phyloP scores from a whole-genome alignment of 1,284 basidiomycete species.

The Ustilago trichophora region DNA sequence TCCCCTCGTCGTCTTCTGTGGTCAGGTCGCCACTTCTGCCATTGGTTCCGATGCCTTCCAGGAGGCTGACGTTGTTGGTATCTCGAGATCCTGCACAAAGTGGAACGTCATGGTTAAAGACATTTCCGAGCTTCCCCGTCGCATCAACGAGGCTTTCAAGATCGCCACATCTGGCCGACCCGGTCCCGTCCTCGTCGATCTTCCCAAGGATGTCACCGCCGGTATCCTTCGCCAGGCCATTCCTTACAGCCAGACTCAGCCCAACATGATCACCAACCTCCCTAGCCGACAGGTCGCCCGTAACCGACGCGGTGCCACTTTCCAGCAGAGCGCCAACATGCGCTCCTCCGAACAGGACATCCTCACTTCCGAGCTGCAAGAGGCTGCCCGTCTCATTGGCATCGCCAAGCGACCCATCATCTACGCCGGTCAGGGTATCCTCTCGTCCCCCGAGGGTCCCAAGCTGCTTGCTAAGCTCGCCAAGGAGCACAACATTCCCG shows the following conservation, averaged over 20 bases:
- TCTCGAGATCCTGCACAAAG: constrained; percentile 95
- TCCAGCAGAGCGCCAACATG: constrained; percentile 25
- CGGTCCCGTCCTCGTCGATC: constrained; percentile 94
- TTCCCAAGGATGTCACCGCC: constrained; percentile 97
- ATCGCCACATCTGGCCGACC: constrained; percentile 96
- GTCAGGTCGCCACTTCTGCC: constrained; percentile 96
- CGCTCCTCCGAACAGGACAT: constrained; percentile 37
- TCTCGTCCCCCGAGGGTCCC: constrained; percentile 84
- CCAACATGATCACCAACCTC: constrained; percentile 71
- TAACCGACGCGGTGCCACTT: constrained; percentile 38
- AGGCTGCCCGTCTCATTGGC: constrained; percentile 90
- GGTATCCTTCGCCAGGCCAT: constrained; percentile 85
- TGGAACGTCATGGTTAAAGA: constrained; percentile 99
- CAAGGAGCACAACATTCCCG: constrained; percentile 89
- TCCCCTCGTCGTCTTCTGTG: constrained; percentile 92
- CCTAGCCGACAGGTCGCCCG: constrained; percentile 62
- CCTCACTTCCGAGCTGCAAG: constrained; percentile 74
- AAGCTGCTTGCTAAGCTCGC: constrained; percentile 82
- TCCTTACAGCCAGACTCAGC: constrained; percentile 86
- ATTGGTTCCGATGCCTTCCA: constrained; percentile 99
- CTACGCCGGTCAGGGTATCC: constrained; percentile 91
- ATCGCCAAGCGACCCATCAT: constrained; percentile 89
- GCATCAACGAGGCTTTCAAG: constrained; percentile 99
- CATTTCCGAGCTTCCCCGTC: constrained; percentile 88
- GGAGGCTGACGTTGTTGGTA: constrained; percentile 95